Evolutionary conservation across 1,284 basidiomycete species (phyloP), one percentile per base, ranked within the genome.

Genomic region (Cutaneotrichosporon mucoides): DNA sequence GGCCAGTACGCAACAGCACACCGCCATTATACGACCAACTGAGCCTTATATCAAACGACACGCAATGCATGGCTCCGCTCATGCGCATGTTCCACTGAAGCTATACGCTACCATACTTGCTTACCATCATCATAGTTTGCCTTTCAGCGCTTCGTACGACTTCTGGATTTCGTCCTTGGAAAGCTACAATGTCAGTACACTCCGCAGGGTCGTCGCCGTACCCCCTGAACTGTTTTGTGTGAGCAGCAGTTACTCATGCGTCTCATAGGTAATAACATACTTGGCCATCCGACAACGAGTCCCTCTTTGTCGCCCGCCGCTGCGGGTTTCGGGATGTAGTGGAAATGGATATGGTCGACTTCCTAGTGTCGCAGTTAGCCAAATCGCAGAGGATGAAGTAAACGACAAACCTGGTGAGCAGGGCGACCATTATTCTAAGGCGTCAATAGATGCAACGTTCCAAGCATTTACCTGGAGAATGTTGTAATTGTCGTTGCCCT

Each of bases 301-400:
- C 93, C 92, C 68, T 88, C 45, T 88, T 88, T 83, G 43, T 85
- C 76, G 12, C 84, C 82, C 45, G 77, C 79, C 0, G 77, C 81
- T 6, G 89, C 16, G 5, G 40, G 90, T 78, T 96, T 96, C 3
- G 93, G 92, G 59, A 97, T 93, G 62, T 96, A 82, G 77, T 79
- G 78, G 79, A 93, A 92, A 74, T 95, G 92, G 9, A 92, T 90
- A 70, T 95, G 92, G 58, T 86, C 84, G 37, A 95, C 90, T 62
- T 84, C 82, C 84, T 88, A 65, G 33, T 12, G 38, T 9, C 11
- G 24, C 11, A 7, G 46, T 48, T 12, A 48, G 46, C 5, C 46
- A 9, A 9, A 33, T 6, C 11, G 16, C 33, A 8, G 7, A 36
- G 33, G 11, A 47, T 48, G 10, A 6, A 6, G 11, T 13, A 12